Evolutionary conservation across 2,329 filamentous ascomycete genomes (phyloP).

Genomic region (Sporothrix curviconia): DNA sequence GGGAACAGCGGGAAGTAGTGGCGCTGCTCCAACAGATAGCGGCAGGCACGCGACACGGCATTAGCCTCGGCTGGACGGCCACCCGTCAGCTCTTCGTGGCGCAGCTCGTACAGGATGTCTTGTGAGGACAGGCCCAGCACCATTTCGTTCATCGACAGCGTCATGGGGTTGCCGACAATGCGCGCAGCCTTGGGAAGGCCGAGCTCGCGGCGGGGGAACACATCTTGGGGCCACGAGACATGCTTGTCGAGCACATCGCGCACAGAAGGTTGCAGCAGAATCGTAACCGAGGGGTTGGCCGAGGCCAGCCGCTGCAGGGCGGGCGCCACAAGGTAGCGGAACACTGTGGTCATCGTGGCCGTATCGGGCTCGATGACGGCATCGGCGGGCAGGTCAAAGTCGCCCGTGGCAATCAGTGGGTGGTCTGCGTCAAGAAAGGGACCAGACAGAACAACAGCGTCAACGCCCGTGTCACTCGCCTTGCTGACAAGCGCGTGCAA

Average conservation of each 20-base stretch:
- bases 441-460: conserved; percentile 72
- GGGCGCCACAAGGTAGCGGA: conserved; percentile 70
- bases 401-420: conserved; percentile 72
- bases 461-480: conserved; percentile 67
- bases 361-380: conserved; percentile 65
- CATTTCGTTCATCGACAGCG: conserved; percentile 79
- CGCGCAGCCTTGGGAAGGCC: conserved; percentile 70
- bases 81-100: conserved; percentile 63
- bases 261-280: conserved; percentile 75
- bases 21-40: conserved; percentile 78
- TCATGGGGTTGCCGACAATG: conserved; percentile 86
- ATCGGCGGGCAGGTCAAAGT: conserved; percentile 62
- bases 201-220: conserved; percentile 61
- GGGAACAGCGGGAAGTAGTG: conserved; percentile 90
- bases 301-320: conserved; percentile 64
- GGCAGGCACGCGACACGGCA: conserved; percentile 62
- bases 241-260: conserved; percentile 77
- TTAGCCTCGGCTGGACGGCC: conserved; percentile 48
- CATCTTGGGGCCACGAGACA: conserved; percentile 71
- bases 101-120: conserved; percentile 76
- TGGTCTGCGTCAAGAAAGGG: conserved; percentile 92
- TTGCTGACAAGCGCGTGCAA: conserved; percentile 73
- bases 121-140: conserved; percentile 76
- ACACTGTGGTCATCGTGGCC: conserved; percentile 73
- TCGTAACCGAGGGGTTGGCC: conserved; percentile 68